Percentiles rank a stretch among this genome's conserved stretches.
Conservation (phyloP, 306 rosid genomes). For the Vigna angularis region DNA sequence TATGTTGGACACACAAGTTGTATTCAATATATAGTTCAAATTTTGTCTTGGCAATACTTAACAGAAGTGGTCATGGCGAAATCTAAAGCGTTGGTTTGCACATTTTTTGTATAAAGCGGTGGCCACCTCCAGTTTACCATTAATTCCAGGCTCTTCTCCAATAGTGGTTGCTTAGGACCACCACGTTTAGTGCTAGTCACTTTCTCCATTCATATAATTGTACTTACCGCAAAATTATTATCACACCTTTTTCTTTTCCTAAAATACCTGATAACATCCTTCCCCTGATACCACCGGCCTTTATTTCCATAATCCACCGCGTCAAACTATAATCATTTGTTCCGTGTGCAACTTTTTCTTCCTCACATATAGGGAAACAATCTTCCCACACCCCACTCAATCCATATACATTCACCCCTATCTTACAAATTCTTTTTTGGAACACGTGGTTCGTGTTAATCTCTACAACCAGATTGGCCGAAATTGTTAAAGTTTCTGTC, state of each 20-base stretch:
- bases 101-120: neutral
- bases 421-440: neutral
- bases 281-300: neutral
- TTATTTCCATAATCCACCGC: neutral
- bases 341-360: neutral
- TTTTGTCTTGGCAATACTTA: neutral
- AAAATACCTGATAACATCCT: neutral
- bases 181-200: neutral
- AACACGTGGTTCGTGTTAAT: too few relatives aligned
- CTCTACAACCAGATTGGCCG: neutral
- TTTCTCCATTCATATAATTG: constrained; percentile 24
- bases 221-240: neutral
- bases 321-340: constrained; percentile 11
- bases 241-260: neutral
- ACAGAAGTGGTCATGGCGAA: neutral
- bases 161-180: constrained; percentile 2
- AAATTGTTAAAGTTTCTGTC: neutral
- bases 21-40: neutral
- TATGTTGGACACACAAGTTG: neutral
- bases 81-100: neutral
- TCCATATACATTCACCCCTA: neutral
- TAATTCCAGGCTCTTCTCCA: neutral
- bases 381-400: neutral
- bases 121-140: neutral
- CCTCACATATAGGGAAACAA: neutral